These are phyloP conservation scores for Monilinia vaccinii-corymbosi DNA, from an alignment of 2,329 filamentous ascomycete species.

Conservation along the genomic window DNA sequence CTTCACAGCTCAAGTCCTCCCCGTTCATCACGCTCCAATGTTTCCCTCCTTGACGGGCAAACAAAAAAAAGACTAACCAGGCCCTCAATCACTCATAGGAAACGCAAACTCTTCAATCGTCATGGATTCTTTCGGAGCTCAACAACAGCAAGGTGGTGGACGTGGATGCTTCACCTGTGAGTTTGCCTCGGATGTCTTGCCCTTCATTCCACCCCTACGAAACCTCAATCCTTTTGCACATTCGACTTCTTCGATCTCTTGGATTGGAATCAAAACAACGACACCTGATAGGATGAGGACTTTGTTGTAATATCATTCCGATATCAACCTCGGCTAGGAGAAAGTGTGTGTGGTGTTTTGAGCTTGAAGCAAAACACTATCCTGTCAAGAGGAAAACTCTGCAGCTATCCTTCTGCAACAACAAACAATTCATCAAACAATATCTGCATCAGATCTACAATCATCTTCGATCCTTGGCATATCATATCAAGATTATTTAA, in stretches of 20 bases:
- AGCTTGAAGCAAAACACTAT: neutral
- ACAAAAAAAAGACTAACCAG: constrained; percentile 3
- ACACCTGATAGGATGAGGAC: neutral
- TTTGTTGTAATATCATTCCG: neutral
- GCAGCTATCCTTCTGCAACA: neutral
- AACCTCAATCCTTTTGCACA: neutral
- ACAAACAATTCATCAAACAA: neutral
- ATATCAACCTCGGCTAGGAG: neutral
- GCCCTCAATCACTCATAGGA: constrained; percentile 10
- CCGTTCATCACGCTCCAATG: neutral
- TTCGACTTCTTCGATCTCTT: neutral
- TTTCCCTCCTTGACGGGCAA: neutral
- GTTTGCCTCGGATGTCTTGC: constrained; percentile 24
- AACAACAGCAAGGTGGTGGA: constrained; percentile 20
- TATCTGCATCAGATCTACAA: neutral
- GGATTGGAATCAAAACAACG: neutral
- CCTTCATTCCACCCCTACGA: constrained; percentile 13
- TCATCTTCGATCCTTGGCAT: neutral
- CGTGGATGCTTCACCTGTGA: constrained; percentile 44
- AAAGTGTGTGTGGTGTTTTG: neutral
- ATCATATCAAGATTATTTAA: neutral
- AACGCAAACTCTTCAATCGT: constrained; percentile 14
- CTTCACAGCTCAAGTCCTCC: neutral
- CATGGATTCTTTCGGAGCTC: constrained; percentile 26
- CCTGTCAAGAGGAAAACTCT: neutral